Evolutionary conservation across 2,329 filamentous ascomycete species (phyloP), one percentile per base, ranked within the genome.

Genomic region (Plectosphaerella plurivora): DNA sequence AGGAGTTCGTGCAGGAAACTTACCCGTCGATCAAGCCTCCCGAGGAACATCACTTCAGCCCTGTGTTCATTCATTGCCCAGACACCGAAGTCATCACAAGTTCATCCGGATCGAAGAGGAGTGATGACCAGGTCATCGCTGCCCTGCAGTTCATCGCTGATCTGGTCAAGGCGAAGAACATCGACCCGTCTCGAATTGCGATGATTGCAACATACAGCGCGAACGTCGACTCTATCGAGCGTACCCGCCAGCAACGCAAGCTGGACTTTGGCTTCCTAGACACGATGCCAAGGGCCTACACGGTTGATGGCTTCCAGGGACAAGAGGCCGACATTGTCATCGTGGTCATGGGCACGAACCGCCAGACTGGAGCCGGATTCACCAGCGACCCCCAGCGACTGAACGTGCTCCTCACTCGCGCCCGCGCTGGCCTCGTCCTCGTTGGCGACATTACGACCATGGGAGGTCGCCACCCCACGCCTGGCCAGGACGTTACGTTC

Each of bases 251-350:
- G 8, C 28, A 33, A 12, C 28, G 11, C 28, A 33, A 12, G 11
- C 8, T 33, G 28, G 28, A 33, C 44, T 35, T 44, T 12, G 24
- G 25, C n/a, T 18, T 9, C 7, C 53, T 64, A n/a, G 12, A 16
- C 0, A 22, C 8, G 5, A 56, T 63, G 37, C 49, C 44, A 2
- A 39, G 54, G 0, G 48, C 57, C 3, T 37, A 47, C 1, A 60
- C 57, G 0, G 50, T 62, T 16, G 57, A 63, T 42, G 55, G 54
- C 1, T 62, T 55, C 45, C 60, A 65, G 37, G 62, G 61, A 9
- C 53, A 51, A 16, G 59, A 65, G 46, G 50, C 25, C 8, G 57
- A 61, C 18, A 57, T 65, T 16, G 44, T 54, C 8, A 45, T 60
- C 1, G 52, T 60, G 15, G 50, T 65, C 20, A 56, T 63, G 16